Evolutionary conservation across 345 rosid genomes (phyloP).

Genomic region (Heritiera fomes): DNA sequence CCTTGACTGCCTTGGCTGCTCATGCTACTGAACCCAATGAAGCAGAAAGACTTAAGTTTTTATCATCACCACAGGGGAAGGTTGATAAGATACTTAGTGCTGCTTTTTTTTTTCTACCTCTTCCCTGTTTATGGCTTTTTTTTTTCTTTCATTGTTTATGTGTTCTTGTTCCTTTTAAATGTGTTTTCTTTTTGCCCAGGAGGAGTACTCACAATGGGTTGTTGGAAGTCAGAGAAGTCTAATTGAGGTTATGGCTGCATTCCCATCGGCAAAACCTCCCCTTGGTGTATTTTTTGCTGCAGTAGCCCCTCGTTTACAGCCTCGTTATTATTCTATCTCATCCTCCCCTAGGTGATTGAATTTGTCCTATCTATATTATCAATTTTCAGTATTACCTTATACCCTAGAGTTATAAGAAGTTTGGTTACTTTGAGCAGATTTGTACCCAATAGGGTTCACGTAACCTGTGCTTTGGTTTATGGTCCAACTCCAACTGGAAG

Average conservation of each 20-base stretch:
- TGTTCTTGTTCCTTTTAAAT: not conserved
- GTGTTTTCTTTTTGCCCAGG: conserved; percentile 41
- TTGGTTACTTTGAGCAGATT: conserved; percentile 46
- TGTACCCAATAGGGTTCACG: conserved; percentile 71
- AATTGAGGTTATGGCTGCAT: conserved; percentile 87
- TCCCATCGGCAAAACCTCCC: conserved; percentile 88
- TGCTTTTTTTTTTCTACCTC: not conserved
- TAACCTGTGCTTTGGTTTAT: conserved; percentile 83
- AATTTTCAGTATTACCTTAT: not conserved
- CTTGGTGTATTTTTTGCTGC: conserved; percentile 96
- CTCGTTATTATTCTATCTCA: conserved; percentile 92
- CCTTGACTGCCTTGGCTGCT: conserved; percentile 84
- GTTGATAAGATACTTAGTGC: conserved; percentile 30
- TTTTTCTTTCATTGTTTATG: not conserved
- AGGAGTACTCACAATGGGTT: conserved; percentile 89
- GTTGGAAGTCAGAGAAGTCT: conserved; percentile 87
- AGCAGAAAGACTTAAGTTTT: conserved; percentile 55
- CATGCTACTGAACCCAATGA: conserved; percentile 85
- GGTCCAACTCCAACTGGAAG: conserved; percentile 86
- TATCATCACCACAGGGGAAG: conserved; percentile 73
- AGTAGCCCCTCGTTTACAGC: conserved; percentile 83
- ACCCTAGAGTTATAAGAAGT: not conserved
- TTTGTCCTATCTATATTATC: conserved; percentile 5
- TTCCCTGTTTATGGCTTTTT: not conserved
- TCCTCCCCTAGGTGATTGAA: conserved; percentile 76